Evolutionary conservation across 768 basidiomycete species (phyloP).

Genomic region (Inosperma sp.): DNA sequence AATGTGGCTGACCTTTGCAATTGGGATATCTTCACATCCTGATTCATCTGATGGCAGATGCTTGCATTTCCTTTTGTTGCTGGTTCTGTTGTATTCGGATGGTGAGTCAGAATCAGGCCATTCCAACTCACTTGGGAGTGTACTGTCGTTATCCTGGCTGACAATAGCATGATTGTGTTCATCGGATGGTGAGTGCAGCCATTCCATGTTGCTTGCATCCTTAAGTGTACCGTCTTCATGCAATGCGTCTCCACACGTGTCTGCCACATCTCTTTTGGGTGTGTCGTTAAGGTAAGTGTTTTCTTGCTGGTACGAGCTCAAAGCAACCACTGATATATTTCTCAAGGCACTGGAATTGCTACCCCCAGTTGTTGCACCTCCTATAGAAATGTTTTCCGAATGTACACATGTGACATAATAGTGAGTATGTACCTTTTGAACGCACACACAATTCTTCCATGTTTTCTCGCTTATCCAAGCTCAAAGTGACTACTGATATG

Average conservation of each 20-base stretch:
- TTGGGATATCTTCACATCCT: background rate
- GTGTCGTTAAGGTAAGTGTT: background rate
- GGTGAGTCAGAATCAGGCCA: background rate
- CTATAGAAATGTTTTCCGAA: background rate
- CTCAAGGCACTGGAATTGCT: background rate
- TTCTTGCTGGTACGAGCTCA: background rate
- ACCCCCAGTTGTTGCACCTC: background rate
- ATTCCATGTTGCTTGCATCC: background rate
- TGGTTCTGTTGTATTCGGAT: background rate
- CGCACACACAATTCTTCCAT: background rate
- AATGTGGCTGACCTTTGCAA: background rate
- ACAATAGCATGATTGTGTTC: background rate
- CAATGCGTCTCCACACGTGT: background rate
- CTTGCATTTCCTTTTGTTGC: background rate
- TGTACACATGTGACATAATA: background rate
- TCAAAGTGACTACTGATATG: too few relatives aligned
- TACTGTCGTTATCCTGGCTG: background rate
- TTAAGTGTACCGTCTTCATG: background rate
- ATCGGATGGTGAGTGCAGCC: too few relatives aligned
- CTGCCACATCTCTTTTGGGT: background rate
- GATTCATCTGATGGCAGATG: background rate
- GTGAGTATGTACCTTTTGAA: background rate
- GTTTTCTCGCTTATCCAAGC: too few relatives aligned
- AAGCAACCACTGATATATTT: background rate
- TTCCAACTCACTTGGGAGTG: background rate